Evolutionary conservation across 2,329 filamentous ascomycete species (phyloP).

Genomic region (Neoscytalidium dimidiatum): DNA sequence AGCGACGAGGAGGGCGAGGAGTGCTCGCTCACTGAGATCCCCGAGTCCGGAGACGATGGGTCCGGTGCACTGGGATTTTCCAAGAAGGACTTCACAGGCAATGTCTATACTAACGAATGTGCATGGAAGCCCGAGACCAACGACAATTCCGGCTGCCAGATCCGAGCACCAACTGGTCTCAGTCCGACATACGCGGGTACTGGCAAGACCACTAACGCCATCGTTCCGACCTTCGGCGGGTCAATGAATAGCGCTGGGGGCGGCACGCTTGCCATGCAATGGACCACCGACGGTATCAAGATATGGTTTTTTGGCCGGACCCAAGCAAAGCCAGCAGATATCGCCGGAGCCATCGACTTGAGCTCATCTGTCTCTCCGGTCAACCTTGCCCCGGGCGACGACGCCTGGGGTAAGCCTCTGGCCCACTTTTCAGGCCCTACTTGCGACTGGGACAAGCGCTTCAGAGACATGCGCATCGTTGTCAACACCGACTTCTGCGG

Average conservation of each 20-base stretch:
- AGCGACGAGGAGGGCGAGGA: slow-evolving; percentile 23
- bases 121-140: neutral
- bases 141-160: slow-evolving; percentile 40
- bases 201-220: slow-evolving; percentile 20
- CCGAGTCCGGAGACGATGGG: neutral
- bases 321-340: neutral
- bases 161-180: slow-evolving; percentile 26
- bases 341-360: slow-evolving; percentile 25
- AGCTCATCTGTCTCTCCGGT: slow-evolving; percentile 1
- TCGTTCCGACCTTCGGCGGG: slow-evolving; percentile 34
- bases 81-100: slow-evolving; percentile 31
- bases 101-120: slow-evolving; percentile 49
- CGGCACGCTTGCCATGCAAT: slow-evolving; percentile 44
- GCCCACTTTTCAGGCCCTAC: slow-evolving; percentile 41
- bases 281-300: slow-evolving; percentile 38
- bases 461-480: slow-evolving; percentile 37
- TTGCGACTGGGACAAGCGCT: slow-evolving; percentile 48
- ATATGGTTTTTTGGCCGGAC: slow-evolving; percentile 40
- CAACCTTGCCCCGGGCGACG: slow-evolving; percentile 23
- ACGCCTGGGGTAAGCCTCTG: slow-evolving; percentile 30
- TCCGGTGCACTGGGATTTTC: neutral
- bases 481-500: slow-evolving; percentile 57
- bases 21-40: slow-evolving; percentile 19
- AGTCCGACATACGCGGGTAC: slow-evolving; percentile 15
- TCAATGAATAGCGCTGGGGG: slow-evolving; percentile 37